These are phyloP conservation scores for Amanita rimosa DNA, from an alignment of 768 basidiomycete genomes.

Conservation along the genomic window DNA sequence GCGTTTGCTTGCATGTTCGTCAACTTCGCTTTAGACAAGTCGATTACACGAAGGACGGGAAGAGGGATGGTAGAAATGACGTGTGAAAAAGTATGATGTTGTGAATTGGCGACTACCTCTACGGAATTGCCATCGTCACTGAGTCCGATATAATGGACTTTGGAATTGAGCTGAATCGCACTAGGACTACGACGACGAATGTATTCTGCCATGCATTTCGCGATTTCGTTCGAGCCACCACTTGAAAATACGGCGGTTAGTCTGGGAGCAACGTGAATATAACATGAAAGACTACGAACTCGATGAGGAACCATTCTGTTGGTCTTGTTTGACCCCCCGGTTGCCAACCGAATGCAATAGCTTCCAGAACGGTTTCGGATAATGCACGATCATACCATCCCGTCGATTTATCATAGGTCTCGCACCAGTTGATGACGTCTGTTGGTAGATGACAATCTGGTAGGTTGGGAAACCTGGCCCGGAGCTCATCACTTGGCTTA, in stretches of 20 bases:
- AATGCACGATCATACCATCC: constrained; percentile 23
- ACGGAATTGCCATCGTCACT: not conserved
- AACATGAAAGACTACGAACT: not conserved
- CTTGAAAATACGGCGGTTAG: not conserved
- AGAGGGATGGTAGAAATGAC: not conserved
- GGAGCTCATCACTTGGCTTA: not conserved
- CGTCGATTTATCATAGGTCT: constrained; percentile 19
- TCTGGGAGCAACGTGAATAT: too few species aligned
- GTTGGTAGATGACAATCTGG: not conserved
- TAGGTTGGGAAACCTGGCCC: not conserved
- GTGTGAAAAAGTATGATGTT: not conserved
- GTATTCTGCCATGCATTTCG: not conserved
- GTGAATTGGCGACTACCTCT: not conserved
- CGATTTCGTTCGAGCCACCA: not conserved
- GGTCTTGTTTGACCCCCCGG: too few species aligned
- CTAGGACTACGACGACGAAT: not conserved
- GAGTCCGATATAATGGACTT: not conserved
- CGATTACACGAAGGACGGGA: not conserved
- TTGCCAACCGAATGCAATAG: not conserved
- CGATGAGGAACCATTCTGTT: not conserved
- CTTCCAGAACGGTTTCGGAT: constrained; percentile 25
- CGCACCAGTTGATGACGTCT: constrained; percentile 19
- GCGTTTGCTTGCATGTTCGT: constrained; percentile 16
- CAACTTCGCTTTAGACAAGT: constrained; percentile 7
- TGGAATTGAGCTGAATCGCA: not conserved